A percentile compares a stretch with the other conserved stretches of the same genome.
phyloP scores from a whole-genome alignment of 768 basidiomycete genomes.

The Pleurotus djamor region DNA sequence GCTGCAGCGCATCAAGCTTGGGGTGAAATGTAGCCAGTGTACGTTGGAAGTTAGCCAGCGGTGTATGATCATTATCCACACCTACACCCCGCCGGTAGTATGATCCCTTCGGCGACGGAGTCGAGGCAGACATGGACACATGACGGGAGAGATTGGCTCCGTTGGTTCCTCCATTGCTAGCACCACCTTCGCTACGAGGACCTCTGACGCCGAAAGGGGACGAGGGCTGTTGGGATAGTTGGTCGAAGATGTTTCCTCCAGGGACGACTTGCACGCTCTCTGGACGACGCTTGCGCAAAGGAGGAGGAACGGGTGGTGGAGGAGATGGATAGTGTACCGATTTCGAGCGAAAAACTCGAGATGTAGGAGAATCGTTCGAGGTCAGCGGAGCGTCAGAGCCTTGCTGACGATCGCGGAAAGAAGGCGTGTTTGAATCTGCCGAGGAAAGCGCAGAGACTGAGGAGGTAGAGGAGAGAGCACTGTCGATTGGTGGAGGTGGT shows the following conservation, averaged over 20 bases:
- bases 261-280: conserved; percentile 58
- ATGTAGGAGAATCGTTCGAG: conserved; percentile 22
- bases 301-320: conserved; percentile 22
- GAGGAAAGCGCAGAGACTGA: background rate
- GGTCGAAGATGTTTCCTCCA: conserved; percentile 14
- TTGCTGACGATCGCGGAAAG: conserved; percentile 11
- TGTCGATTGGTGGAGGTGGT: conserved; percentile 9
- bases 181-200: background rate
- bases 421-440: conserved; percentile 1
- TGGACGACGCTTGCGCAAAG: conserved; percentile 50
- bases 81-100: background rate
- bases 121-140: conserved; percentile 13
- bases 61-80: conserved; percentile 5
- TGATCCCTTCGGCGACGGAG: conserved; percentile 1
- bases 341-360: conserved; percentile 49
- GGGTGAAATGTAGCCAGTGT: conserved; percentile 39
- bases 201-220: background rate
- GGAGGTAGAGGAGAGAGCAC: conserved; percentile 8
- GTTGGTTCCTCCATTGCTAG: background rate
- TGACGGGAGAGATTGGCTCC: background rate
- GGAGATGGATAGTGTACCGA: conserved; percentile 49
- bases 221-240: background rate
- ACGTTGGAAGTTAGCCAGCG: conserved; percentile 39
- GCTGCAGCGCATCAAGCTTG: conserved; percentile 33
- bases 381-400: conserved; percentile 13